Base-by-base conservation (phyloP, 2,329 filamentous ascomycete species). In the Fonsecaea pedrosoi region DNA sequence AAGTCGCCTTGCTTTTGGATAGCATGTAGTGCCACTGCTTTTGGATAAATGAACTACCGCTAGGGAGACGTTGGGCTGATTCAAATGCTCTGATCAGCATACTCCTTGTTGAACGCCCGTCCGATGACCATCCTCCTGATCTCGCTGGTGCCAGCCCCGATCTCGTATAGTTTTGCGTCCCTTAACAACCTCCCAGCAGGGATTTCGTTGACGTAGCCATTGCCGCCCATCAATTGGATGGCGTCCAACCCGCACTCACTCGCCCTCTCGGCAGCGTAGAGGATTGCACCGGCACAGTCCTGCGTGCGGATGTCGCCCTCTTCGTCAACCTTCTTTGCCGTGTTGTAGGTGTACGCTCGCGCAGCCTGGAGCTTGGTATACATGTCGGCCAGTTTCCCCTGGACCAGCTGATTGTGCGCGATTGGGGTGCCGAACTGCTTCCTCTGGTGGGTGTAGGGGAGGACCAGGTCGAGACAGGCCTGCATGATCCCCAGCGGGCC, bases 121-220 rank as follows among this genome's bases (percentile, higher is more conserved):
- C 95, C 94, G 76, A 99, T 97, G 4, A 99, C 92, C 88, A 98
- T 96, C 71, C 94, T 85, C 71, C 95, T 85, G 59, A 99, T 90
- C 81, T 99, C 95, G 67, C 92, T 97, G 3, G 95, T 98, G 5
- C 95, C 95, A 4, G 95, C 95, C 1, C 95, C 95, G 77, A 99
- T 98, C 81, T 98, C 95, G 78, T 99, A 99, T 67, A 99, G 78
- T 77, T 90, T 90, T 3, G 88, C 88, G 79, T 90, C 88, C 75
- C 95, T 82, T 73, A 98, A 80, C 71, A 98, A 85, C 70, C 94
- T 84, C 25, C 94, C 96, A 0, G 92, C 94, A 0, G 92, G 90
- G 82, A 98, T 92, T 81, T 99, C 95, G 78, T 97, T 96, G 73
- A 96, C 88, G 76, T 98, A 98, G 3, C 94, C 94, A 87, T 94